Percentiles rank a stretch among this genome's conserved stretches.
Conservation (phyloP, 495 filamentous ascomycete genomes). For the Aspergillus coremiiformis region DNA sequence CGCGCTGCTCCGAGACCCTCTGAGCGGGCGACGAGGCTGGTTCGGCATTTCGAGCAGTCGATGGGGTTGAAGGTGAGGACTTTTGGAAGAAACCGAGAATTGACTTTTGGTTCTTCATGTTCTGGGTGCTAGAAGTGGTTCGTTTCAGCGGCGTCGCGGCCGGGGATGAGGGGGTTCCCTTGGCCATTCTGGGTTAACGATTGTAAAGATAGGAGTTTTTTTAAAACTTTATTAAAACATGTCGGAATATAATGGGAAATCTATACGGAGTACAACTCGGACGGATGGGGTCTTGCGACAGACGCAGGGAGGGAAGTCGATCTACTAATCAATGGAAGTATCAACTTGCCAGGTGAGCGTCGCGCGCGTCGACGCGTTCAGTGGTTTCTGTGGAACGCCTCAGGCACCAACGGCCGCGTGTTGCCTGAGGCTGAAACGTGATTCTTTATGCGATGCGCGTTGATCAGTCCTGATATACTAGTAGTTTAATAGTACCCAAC, state of each 20-base stretch:
- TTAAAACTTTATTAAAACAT: constrained; percentile 3
- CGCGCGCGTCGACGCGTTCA: constrained; percentile 43
- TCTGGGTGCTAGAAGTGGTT: constrained; percentile 40
- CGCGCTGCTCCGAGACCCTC: constrained; percentile 28
- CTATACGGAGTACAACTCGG: constrained; percentile 1
- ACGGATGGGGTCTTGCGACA: constrained; percentile 12
- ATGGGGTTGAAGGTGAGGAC: constrained; percentile 42
- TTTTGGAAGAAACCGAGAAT: constrained; percentile 86
- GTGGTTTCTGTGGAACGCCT: constrained; percentile 15
- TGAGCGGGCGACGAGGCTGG: constrained; percentile 40
- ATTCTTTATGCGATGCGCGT: no score
- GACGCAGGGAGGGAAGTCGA: constrained; percentile 4
- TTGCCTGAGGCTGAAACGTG: neutral
- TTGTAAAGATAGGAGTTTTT: neutral
- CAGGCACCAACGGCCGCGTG: neutral
- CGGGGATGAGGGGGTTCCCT: constrained; percentile 31
- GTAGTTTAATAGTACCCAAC: no score
- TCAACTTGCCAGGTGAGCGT: constrained; percentile 6
- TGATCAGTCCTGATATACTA: no score
- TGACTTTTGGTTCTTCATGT: constrained; percentile 65
- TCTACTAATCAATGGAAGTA: no score
- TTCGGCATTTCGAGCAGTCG: constrained; percentile 25
- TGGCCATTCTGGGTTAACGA: constrained; percentile 27
- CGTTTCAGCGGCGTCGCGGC: constrained; percentile 41
- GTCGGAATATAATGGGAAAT: neutral